Evolutionary conservation across 371 early-diverging fungal genomes (phyloP).

Genomic region (Rhizopus delemar): DNA sequence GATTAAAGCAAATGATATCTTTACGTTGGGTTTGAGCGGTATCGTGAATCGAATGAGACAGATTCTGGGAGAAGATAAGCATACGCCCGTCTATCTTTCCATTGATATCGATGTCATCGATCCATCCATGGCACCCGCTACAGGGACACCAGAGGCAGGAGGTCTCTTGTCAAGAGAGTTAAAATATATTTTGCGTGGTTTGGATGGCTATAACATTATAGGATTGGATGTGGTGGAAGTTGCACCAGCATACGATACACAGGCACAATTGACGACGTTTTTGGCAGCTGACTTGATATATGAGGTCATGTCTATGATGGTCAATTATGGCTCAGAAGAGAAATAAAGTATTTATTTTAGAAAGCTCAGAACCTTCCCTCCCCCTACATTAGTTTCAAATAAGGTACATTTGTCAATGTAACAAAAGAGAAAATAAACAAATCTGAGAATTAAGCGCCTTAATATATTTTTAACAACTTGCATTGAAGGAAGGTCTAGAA

Average conservation of each 20-base stretch:
- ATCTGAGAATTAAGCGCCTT: no score
- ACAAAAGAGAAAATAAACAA: no score
- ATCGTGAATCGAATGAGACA: slow-evolving; percentile 47
- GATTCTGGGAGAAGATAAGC: slow-evolving; percentile 36
- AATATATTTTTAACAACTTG: no score
- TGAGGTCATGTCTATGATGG: slow-evolving; percentile 50
- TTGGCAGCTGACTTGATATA: slow-evolving; percentile 50
- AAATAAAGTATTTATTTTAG: background rate
- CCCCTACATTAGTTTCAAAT: no score
- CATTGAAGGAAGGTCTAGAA: no score
- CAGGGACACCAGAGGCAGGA: slow-evolving; percentile 58
- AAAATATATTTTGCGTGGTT: slow-evolving; percentile 46
- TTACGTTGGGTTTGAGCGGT: slow-evolving; percentile 47
- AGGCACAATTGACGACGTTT: slow-evolving; percentile 52
- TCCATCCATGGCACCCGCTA: slow-evolving; percentile 55
- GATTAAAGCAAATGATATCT: slow-evolving; percentile 54
- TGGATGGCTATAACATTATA: slow-evolving; percentile 45
- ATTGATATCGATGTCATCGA: slow-evolving; percentile 59
- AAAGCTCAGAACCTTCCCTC: no score
- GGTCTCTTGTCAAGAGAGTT: slow-evolving; percentile 54
- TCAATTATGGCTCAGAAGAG: slow-evolving; percentile 29
- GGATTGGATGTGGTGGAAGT: slow-evolving; percentile 56
- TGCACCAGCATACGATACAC: slow-evolving; percentile 53
- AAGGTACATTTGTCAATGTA: no score
- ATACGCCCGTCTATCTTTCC: slow-evolving; percentile 46